These are phyloP conservation scores for Paraphoma sp. DNA, from an alignment of 2,329 filamentous ascomycete species.

Conservation along the genomic window DNA sequence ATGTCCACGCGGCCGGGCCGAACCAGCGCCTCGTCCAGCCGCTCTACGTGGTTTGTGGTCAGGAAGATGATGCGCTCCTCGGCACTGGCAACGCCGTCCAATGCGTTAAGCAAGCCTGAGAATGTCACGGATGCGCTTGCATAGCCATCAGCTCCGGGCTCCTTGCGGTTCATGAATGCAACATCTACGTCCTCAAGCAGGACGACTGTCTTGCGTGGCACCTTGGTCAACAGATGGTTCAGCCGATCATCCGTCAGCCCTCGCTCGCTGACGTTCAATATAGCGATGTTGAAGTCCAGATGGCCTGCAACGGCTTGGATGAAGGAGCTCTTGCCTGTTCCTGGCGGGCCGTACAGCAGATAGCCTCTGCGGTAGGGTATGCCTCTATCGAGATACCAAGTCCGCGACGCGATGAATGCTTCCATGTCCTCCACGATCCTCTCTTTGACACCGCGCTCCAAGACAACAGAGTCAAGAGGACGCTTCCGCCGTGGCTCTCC, in stretches of 20 bases:
- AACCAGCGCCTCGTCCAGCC: slow-evolving; percentile 86
- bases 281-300: slow-evolving; percentile 89
- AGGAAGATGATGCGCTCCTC: slow-evolving; percentile 94
- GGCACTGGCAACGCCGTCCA: slow-evolving; percentile 89
- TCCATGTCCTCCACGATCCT: slow-evolving; percentile 79
- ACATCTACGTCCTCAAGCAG: slow-evolving; percentile 91
- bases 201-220: slow-evolving; percentile 82
- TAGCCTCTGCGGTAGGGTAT: slow-evolving; percentile 93
- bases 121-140: slow-evolving; percentile 90
- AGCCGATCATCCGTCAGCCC: slow-evolving; percentile 90
- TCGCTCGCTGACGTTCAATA: slow-evolving; percentile 88
- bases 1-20: slow-evolving; percentile 92
- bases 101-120: slow-evolving; percentile 75
- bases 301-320: slow-evolving; percentile 95
- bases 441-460: slow-evolving; percentile 85
- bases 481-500: slow-evolving; percentile 86
- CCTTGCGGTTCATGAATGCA: slow-evolving; percentile 82
- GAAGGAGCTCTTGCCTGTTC: slow-evolving; percentile 93
- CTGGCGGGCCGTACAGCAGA: slow-evolving; percentile 85
- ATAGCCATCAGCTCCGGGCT: slow-evolving; percentile 82
- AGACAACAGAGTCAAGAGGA: slow-evolving; percentile 84
- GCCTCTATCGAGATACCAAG: slow-evolving; percentile 93
- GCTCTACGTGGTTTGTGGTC: slow-evolving; percentile 92
- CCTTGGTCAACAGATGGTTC: slow-evolving; percentile 82
- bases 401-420: slow-evolving; percentile 78